Evolutionary conservation across 2,329 filamentous ascomycete genomes (phyloP).

Genomic region (Thielaviopsis euricoi): DNA sequence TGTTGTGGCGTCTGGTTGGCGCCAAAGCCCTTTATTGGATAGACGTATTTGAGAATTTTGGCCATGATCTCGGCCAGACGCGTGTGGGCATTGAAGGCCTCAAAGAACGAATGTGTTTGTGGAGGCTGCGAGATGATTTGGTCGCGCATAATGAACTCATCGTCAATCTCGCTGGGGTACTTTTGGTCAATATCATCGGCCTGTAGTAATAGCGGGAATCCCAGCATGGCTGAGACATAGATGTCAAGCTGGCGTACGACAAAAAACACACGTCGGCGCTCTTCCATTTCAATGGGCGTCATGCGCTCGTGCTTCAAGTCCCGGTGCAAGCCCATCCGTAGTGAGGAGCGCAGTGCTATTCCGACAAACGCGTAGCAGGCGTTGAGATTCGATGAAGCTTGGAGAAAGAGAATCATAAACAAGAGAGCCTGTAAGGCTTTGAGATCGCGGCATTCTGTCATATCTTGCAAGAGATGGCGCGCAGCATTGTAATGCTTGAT

Average conservation of each 20-base stretch:
- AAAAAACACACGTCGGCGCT: conserved; percentile 48
- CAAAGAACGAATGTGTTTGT: conserved; percentile 40
- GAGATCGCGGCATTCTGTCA: conserved; percentile 56
- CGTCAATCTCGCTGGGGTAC: conserved; percentile 47
- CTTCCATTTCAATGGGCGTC: conserved; percentile 45
- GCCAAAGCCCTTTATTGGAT: conserved; percentile 21
- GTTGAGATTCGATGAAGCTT: conserved; percentile 62
- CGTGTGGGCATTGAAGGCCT: conserved; percentile 51
- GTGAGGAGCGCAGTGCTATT: conserved; percentile 57
- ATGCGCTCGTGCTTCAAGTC: conserved; percentile 48
- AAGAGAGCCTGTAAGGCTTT: conserved; percentile 58
- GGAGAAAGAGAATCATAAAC: conserved; percentile 68
- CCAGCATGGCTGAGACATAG: conserved; percentile 50
- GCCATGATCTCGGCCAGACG: conserved; percentile 45
- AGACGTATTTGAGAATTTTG: conserved; percentile 49
- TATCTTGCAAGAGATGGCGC: conserved; percentile 46
- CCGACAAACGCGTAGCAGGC: conserved; percentile 70
- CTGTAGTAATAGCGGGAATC: conserved; percentile 46
- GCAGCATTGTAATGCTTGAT: conserved; percentile 59
- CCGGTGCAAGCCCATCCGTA: conserved; percentile 64
- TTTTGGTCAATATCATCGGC: conserved; percentile 52
- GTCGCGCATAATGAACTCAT: conserved; percentile 47
- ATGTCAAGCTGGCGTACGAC: conserved; percentile 55
- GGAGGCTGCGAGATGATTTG: conserved; percentile 37
- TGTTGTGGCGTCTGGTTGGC: not conserved